phyloP scores from a whole-genome alignment of 257 asterid species.

The Salvia hispanica region DNA sequence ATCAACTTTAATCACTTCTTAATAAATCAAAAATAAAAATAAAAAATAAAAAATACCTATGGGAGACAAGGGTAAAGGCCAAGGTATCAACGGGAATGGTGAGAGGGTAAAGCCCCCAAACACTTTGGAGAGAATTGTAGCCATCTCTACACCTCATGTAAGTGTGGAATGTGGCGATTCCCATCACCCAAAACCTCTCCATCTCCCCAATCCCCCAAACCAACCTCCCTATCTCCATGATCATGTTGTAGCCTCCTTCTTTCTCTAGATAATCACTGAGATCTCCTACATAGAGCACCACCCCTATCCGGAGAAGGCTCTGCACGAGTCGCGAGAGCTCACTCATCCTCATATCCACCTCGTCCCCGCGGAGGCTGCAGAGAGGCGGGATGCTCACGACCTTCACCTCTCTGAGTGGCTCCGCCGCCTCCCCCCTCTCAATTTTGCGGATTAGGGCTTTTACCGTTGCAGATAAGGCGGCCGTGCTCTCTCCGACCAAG shows the following conservation, averaged over 20 bases:
- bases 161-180: constrained; percentile 69
- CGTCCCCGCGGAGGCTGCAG: constrained; percentile 37
- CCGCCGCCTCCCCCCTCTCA: constrained; percentile 48
- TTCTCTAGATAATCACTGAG: constrained; percentile 50
- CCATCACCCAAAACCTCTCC: constrained; percentile 67
- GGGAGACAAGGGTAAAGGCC: constrained; percentile 52
- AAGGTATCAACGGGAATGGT: constrained; percentile 62
- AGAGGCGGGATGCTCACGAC: constrained; percentile 55
- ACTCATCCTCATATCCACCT: too few relatives aligned
- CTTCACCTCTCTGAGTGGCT: constrained; percentile 47
- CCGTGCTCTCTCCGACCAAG: constrained; percentile 56
- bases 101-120: constrained; percentile 67
- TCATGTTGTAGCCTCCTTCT: constrained; percentile 50
- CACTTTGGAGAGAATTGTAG: constrained; percentile 50
- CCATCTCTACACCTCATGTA: constrained; percentile 66
- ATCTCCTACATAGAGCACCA: constrained; percentile 74
- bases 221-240: constrained; percentile 63
- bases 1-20: too few relatives aligned
- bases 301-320: constrained; percentile 53
- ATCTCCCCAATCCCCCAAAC: constrained; percentile 41
- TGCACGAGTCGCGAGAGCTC: constrained; percentile 27
- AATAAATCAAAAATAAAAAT: not conserved
- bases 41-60: constrained; percentile 43
- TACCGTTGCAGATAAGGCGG: not conserved
- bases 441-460: constrained; percentile 12